Conservation (phyloP, 352 stramenopile species). For the Bremia lactucae region DNA sequence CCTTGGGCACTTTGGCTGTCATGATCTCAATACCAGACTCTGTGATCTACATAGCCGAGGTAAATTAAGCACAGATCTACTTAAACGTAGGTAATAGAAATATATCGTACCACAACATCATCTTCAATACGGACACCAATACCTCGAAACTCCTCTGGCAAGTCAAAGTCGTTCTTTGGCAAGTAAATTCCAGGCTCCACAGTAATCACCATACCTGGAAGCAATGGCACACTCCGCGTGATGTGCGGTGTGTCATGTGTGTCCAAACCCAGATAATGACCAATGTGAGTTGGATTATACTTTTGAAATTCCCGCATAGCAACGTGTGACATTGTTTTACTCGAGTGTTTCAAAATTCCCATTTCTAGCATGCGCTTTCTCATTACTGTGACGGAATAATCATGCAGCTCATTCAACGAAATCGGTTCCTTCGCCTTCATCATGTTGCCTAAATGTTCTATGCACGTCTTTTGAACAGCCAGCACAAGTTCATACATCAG, state of each 20-base stretch:
- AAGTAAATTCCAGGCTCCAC: constrained; percentile 79
- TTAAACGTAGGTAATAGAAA: not conserved
- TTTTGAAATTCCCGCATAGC: constrained; percentile 52
- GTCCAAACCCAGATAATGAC: constrained; percentile 79
- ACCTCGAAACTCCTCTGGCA: constrained; percentile 66
- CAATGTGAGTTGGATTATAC: constrained; percentile 83
- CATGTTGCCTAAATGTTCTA: constrained; percentile 36
- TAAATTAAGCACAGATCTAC: not conserved
- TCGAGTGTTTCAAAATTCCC: constrained; percentile 38
- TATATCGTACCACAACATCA: constrained; percentile 57
- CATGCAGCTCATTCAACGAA: constrained; percentile 62
- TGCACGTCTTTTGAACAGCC: constrained; percentile 64
- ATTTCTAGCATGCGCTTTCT: constrained; percentile 49
- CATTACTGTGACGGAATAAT: constrained; percentile 65
- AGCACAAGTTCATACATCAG: constrained; percentile 71
- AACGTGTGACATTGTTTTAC: constrained; percentile 18
- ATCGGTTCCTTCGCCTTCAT: constrained; percentile 40
- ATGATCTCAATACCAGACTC: constrained; percentile 66
- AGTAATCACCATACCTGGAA: constrained; percentile 73
- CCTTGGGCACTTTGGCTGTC: constrained; percentile 56
- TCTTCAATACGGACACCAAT: constrained; percentile 83
- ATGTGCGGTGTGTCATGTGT: constrained; percentile 74
- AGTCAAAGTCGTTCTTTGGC: constrained; percentile 51
- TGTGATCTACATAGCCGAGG: constrained; percentile 62
- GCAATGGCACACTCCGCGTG: constrained; percentile 39